These are phyloP conservation scores for Cubamyces sp. DNA, from an alignment of 768 basidiomycete genomes.

Conservation along the genomic window DNA sequence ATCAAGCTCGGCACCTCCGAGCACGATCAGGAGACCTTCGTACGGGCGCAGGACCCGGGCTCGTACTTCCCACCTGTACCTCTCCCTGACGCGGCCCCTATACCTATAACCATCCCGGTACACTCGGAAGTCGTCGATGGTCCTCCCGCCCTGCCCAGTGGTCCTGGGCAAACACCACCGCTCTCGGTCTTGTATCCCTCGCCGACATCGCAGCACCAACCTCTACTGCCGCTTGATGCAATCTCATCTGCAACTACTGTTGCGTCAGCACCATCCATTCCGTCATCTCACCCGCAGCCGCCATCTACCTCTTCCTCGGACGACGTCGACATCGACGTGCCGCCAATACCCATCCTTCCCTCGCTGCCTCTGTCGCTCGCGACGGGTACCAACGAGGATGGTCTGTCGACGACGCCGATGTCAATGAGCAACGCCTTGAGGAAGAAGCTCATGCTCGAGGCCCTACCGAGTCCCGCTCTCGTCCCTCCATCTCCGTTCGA, in stretches of 20 bases:
- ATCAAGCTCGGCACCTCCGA: constrained; percentile 6
- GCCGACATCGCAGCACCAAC: constrained; percentile 7
- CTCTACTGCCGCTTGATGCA: constrained; percentile 6
- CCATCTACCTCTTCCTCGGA: neutral
- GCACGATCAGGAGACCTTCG: neutral
- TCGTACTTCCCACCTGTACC: constrained; percentile 28
- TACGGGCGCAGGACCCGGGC: constrained; percentile 15
- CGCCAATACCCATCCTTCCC: neutral
- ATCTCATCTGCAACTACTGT: neutral
- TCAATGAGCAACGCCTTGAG: constrained; percentile 11
- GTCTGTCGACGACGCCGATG: constrained; percentile 9
- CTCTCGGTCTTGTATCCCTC: constrained; percentile 27
- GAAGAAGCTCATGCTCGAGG: constrained; percentile 30
- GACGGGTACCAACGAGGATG: neutral
- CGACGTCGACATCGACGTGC: neutral
- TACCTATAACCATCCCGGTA: constrained; percentile 6
- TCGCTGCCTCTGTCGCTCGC: neutral
- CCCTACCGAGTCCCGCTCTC: constrained; percentile 34
- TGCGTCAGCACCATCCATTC: neutral
- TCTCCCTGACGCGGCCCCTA: neutral
- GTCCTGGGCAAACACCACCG: constrained; percentile 30
- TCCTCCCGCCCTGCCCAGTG: constrained; percentile 3
- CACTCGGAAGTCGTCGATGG: neutral
- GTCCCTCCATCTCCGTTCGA: constrained; percentile 35
- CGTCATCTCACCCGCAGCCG: neutral